Conservation (phyloP, 2,329 filamentous ascomycete genomes). For the Zymoseptoria tritici region DNA sequence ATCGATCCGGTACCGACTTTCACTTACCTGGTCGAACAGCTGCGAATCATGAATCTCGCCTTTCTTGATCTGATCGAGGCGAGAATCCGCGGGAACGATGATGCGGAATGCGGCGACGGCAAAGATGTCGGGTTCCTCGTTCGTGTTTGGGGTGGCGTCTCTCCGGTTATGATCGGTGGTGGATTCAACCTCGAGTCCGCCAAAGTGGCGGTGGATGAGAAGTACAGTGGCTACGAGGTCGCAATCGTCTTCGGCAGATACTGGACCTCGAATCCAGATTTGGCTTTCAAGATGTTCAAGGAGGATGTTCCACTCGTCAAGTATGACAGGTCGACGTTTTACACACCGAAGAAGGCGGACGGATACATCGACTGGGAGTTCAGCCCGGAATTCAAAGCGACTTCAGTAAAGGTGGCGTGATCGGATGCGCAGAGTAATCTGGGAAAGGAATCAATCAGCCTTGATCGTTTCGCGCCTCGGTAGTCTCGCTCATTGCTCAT, state of each 20-base stretch:
- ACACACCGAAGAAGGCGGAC: conserved; percentile 31
- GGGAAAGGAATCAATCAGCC: neutral
- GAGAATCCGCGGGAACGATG: conserved; percentile 38
- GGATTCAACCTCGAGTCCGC: conserved; percentile 34
- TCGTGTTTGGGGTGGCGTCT: conserved; percentile 37
- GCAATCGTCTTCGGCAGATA: conserved; percentile 42
- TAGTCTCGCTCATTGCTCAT: neutral
- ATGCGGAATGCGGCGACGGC: conserved; percentile 29
- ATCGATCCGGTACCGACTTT: conserved; percentile 55
- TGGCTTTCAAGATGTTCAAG: conserved; percentile 36
- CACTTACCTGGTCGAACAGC: conserved; percentile 44
- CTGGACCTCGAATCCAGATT: conserved; percentile 43
- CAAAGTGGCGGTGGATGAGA: conserved; percentile 29
- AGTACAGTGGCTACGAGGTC: conserved; percentile 35
- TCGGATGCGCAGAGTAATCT: neutral
- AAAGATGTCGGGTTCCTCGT: conserved; percentile 41
- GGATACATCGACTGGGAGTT: conserved; percentile 38
- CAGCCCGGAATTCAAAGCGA: conserved; percentile 26
- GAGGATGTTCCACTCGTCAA: conserved; percentile 34
- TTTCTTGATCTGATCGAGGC: conserved; percentile 57
- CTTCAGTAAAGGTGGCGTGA: neutral
- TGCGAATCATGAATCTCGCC: conserved; percentile 46
- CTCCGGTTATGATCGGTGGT: conserved; percentile 44
- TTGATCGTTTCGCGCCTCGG: neutral
- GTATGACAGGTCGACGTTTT: conserved; percentile 42